Evolutionary conservation across 2,329 filamentous ascomycete genomes (phyloP), one percentile per base, ranked within the genome.

Genomic region (Zalaria sp.): DNA sequence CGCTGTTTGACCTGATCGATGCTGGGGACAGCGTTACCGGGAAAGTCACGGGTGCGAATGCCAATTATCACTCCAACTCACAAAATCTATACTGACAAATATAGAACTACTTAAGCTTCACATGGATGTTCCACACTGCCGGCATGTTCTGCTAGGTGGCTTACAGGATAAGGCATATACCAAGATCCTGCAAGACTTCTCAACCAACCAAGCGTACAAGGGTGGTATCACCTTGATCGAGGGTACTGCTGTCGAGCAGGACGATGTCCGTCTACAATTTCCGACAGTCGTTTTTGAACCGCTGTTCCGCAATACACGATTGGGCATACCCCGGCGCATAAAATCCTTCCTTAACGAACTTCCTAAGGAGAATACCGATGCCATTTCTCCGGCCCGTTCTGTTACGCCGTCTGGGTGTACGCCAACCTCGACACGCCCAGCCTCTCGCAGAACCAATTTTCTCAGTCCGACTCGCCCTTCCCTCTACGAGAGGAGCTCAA

Each of bases 1-100:
- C 67, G 25, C 59, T 76, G 0, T 74, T 73, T 43, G 75, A 80
- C 51, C 75, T 76, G 49, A 61, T 77, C 25, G 76, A 80, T 52
- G 72, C 73, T 32, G 29, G 29, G 7, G 7, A 7, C n/a, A n/a
- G 29, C 7, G n/a, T 18, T 18, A 18, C 18, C 2, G 18, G 18
- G 18, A 18, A 18, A 18, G 18, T 18, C 18, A 18, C 18, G 18
- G 18, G 18, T 18, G 18, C 18, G 18, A 18, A 18, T 18, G 18
- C 18, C 18, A 18, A 18, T 18, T 18, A 18, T 18, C 18, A 18
- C 18, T 18, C 18, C 18, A 18, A 18, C 2, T 18, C 18, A 18
- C 18, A 18, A 2, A 18, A 18, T 18, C 18, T 18, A 18, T 2
- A 48, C 56, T 63, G 49, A 42, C 37, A 42, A 25, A n/a, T 40